A percentile compares a stretch with the other conserved stretches of the same genome.
These are phyloP conservation scores for Aristolochia contorta DNA, from an alignment of 164 flowering plant genomes.

Conservation along the genomic window DNA sequence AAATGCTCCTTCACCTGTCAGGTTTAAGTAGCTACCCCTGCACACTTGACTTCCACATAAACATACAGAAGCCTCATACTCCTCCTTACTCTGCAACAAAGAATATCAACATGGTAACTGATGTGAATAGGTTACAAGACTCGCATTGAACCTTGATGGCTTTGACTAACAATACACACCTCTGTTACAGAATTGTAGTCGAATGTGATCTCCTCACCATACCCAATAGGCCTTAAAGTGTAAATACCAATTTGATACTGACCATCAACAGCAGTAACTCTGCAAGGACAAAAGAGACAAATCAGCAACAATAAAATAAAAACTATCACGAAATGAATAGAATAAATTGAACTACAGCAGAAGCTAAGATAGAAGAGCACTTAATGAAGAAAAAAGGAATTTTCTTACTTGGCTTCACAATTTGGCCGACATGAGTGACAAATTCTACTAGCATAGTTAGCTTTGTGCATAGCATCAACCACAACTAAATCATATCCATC, in stretches of 20 bases:
- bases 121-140: too few species aligned
- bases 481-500: slow-evolving; percentile 98
- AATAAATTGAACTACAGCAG: not conserved
- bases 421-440: slow-evolving; percentile 98
- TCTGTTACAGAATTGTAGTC: slow-evolving; percentile 99
- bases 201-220: slow-evolving; percentile 96
- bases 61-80: slow-evolving; percentile 96
- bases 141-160: not conserved
- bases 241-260: slow-evolving; percentile 98
- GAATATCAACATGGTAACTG: not conserved
- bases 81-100: slow-evolving; percentile 82
- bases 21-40: slow-evolving; percentile 94
- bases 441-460: slow-evolving; percentile 97
- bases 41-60: slow-evolving; percentile 97
- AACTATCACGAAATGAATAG: not conserved
- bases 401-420: slow-evolving; percentile 95
- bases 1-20: slow-evolving; percentile 94
- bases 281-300: slow-evolving; percentile 18
- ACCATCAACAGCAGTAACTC: slow-evolving; percentile 98
- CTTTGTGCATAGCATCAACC: slow-evolving; percentile 99
- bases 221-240: slow-evolving; percentile 57
- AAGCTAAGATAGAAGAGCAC: not conserved
- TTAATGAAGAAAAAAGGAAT: not conserved
- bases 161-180: slow-evolving; percentile 34
- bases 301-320: slow-evolving; percentile 1